A percentile compares a stretch with the other conserved stretches of the same genome.
phyloP scores from a whole-genome alignment of 805 yeast species.

The Grigorovia jiainica region DNA sequence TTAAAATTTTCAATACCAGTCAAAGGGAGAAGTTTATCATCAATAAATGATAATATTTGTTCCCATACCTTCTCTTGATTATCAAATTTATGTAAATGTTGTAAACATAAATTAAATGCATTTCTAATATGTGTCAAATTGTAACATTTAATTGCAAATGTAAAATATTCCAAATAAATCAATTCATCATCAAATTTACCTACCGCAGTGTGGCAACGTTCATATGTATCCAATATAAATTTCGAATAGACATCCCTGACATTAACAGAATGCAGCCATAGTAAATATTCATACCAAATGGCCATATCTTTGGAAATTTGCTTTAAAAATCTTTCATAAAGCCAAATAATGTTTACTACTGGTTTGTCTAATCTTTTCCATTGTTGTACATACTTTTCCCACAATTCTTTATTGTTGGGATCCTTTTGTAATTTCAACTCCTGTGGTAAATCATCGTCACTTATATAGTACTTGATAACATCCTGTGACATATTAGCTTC shows the following conservation, averaged over 20 bases:
- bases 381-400: constrained; percentile 38
- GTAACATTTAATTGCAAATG: constrained; percentile 35
- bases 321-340: constrained; percentile 31
- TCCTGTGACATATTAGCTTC: background rate
- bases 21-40: constrained; percentile 12
- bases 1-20: constrained; percentile 5
- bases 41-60: constrained; percentile 13
- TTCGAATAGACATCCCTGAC: background rate
- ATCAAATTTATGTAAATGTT: constrained; percentile 6
- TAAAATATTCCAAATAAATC: constrained; percentile 47
- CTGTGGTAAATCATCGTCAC: constrained; percentile 33
- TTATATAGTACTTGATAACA: constrained; percentile 5
- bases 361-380: constrained; percentile 21
- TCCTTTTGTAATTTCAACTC: constrained; percentile 36
- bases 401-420: constrained; percentile 29
- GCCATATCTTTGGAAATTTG: constrained; percentile 13
- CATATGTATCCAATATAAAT: background rate
- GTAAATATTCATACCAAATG: constrained; percentile 28
- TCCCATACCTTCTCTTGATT: constrained; percentile 22
- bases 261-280: constrained; percentile 26
- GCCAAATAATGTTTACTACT: constrained; percentile 16
- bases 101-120: constrained; percentile 23
- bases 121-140: constrained; percentile 23
- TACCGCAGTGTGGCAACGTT: constrained; percentile 29
- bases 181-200: constrained; percentile 26